Evolutionary conservation across 2,329 filamentous ascomycete species (phyloP).

Genomic region (Venturiaceae sp.): DNA sequence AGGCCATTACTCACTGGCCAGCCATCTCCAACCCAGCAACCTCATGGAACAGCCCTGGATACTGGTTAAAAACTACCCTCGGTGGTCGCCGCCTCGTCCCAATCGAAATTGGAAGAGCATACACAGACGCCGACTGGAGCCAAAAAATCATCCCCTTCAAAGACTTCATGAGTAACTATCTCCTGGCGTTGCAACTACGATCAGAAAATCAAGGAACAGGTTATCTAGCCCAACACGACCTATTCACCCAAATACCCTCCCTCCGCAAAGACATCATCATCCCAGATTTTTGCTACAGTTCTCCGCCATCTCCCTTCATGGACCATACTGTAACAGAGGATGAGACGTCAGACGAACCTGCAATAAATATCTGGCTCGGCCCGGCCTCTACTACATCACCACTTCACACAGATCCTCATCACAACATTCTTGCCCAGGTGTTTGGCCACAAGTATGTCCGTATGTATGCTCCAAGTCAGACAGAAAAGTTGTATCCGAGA

Average conservation of each 20-base stretch:
- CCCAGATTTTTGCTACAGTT: constrained; percentile 77
- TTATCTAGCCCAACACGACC: constrained; percentile 87
- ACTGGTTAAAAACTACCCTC: constrained; percentile 67
- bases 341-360: constrained; percentile 17
- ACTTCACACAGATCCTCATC: constrained; percentile 86
- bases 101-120: constrained; percentile 76
- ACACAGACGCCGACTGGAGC: constrained; percentile 76
- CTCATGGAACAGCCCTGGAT: constrained; percentile 64
- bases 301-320: constrained; percentile 45
- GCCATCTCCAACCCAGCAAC: constrained; percentile 47
- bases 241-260: constrained; percentile 72
- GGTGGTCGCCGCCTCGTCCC: constrained; percentile 72
- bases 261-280: constrained; percentile 66
- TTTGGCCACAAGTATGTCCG: constrained; percentile 89
- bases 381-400: constrained; percentile 83
- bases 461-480: constrained; percentile 61
- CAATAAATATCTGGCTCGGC: constrained; percentile 85
- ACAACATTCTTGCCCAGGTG: constrained; percentile 84
- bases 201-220: constrained; percentile 35
- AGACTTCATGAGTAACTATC: constrained; percentile 56
- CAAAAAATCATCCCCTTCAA: constrained; percentile 70
- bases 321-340: too few relatives aligned
- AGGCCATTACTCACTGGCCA: constrained; percentile 62
- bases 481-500: constrained; percentile 47
- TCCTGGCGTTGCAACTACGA: constrained; percentile 27